Evolutionary conservation across 768 basidiomycete genomes (phyloP).

Genomic region (Psilocybe cyanescens): DNA sequence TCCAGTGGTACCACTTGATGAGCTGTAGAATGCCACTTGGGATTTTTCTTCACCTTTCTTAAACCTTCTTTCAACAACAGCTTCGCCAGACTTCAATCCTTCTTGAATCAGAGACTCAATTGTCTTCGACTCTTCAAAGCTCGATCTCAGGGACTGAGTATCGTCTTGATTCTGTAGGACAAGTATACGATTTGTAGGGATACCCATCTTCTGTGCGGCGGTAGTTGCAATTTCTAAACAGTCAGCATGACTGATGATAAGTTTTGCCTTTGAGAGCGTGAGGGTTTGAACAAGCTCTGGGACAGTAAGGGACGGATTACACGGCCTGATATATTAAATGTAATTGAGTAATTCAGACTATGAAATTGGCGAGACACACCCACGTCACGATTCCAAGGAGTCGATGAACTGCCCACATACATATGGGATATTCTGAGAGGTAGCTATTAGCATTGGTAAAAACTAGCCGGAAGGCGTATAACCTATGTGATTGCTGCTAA

Average conservation of each 20-base stretch:
- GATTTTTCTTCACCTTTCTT: conserved; percentile 5
- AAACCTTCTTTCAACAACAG: neutral
- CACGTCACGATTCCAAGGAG: conserved; percentile 15
- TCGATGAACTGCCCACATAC: conserved; percentile 11
- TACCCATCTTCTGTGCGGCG: conserved; percentile 1
- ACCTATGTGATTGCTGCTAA: conserved; percentile 15
- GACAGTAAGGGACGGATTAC: conserved; percentile 6
- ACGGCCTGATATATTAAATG: neutral
- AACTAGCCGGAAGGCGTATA: neutral
- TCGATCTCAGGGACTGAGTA: neutral
- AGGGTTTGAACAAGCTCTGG: conserved; percentile 4
- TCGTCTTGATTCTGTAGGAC: conserved; percentile 10
- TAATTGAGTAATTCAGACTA: neutral
- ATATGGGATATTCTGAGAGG: conserved; percentile 10
- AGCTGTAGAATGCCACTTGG: conserved; percentile 12
- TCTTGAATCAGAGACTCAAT: conserved; percentile 3
- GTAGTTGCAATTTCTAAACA: neutral
- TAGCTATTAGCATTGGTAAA: neutral
- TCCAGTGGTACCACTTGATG: conserved; percentile 13
- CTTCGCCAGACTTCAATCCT: neutral
- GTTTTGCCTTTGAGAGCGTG: conserved; percentile 9
- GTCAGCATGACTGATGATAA: conserved; percentile 10
- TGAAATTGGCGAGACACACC: neutral
- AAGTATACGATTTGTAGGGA: conserved; percentile 2
- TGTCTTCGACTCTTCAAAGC: neutral